Percentiles rank a stretch among this genome's conserved stretches.
These are phyloP conservation scores for Colletotrichum higginsianum DNA, from an alignment of 2,329 filamentous ascomycete species.

Conservation along the genomic window DNA sequence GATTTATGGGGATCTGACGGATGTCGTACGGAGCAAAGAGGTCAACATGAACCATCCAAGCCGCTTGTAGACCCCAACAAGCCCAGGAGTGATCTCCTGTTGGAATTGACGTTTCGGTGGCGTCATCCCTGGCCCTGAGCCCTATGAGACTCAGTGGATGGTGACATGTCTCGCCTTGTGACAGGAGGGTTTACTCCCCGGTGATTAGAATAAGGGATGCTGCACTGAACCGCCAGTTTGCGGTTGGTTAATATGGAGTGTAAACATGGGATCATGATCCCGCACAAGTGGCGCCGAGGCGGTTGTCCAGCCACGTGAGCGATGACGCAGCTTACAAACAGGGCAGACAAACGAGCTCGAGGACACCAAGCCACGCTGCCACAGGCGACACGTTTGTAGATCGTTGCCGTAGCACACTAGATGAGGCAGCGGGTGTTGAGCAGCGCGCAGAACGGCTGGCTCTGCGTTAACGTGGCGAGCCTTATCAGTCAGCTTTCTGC, in stretches of 20 bases:
- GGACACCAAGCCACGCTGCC: not conserved
- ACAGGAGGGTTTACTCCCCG: not conserved
- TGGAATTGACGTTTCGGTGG: conserved; percentile 17
- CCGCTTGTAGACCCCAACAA: not conserved
- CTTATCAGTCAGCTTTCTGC: not conserved
- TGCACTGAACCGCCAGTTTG: conserved; percentile 9
- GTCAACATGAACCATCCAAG: not conserved
- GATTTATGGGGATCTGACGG: not conserved
- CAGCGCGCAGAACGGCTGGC: not conserved
- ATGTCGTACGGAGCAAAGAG: not conserved
- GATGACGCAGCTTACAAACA: conserved; percentile 25
- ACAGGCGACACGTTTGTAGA: not conserved
- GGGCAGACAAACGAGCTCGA: not conserved
- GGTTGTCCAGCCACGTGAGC: conserved; percentile 3
- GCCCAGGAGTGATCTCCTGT: not conserved
- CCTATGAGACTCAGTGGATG: not conserved
- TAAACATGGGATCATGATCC: conserved; percentile 11
- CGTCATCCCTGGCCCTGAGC: conserved; percentile 15
- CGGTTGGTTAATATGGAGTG: not conserved
- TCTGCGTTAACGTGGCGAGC: not conserved
- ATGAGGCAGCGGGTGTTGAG: not conserved
- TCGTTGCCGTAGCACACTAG: not conserved
- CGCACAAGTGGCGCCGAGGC: not conserved
- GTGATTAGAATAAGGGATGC: conserved; percentile 10
- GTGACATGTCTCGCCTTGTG: not conserved